A percentile compares a stretch with the other conserved stretches of the same genome.
phyloP scores from a whole-genome alignment of 345 rosid genomes.

The Acer negundo region DNA sequence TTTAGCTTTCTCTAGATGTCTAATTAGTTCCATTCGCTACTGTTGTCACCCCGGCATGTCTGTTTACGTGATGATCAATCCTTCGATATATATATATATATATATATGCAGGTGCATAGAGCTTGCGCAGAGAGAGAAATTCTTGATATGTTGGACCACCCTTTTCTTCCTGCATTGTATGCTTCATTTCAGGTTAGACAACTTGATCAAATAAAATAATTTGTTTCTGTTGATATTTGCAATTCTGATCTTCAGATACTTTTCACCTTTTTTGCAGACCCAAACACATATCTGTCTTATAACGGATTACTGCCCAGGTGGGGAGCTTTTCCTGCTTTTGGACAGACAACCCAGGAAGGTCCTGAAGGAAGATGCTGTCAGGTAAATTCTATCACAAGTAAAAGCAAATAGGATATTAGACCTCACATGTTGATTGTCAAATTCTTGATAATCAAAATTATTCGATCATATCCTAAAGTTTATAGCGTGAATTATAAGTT shows the following conservation, averaged over 20 bases:
- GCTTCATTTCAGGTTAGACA: slow-evolving; percentile 90
- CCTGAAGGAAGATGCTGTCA: slow-evolving; percentile 90
- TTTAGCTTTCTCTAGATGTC: neutral
- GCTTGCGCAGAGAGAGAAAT: slow-evolving; percentile 97
- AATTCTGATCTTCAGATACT: slow-evolving; percentile 22
- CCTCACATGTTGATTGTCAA: neutral
- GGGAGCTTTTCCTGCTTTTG: slow-evolving; percentile 90
- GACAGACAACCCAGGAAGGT: slow-evolving; percentile 84
- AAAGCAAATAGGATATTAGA: neutral
- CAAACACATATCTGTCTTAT: slow-evolving; percentile 93
- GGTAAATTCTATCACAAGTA: slow-evolving; percentile 40
- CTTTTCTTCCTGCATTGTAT: slow-evolving; percentile 95
- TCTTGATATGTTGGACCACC: slow-evolving; percentile 94
- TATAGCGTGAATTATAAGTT: neutral
- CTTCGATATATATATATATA: slow-evolving; percentile 7
- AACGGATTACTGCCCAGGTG: slow-evolving; percentile 94
- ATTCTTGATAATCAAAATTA: neutral
- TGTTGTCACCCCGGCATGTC: neutral
- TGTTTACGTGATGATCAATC: neutral
- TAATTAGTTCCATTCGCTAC: neutral
- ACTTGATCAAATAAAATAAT: too few relatives aligned
- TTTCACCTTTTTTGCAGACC: slow-evolving; percentile 53
- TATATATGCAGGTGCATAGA: slow-evolving; percentile 73
- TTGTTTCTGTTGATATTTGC: too few relatives aligned
- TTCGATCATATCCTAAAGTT: neutral